Percentiles rank a stretch among this genome's conserved stretches.
These are phyloP conservation scores for Globisporangium radiosum DNA, from an alignment of 352 stramenopile species.

Conservation along the genomic window DNA sequence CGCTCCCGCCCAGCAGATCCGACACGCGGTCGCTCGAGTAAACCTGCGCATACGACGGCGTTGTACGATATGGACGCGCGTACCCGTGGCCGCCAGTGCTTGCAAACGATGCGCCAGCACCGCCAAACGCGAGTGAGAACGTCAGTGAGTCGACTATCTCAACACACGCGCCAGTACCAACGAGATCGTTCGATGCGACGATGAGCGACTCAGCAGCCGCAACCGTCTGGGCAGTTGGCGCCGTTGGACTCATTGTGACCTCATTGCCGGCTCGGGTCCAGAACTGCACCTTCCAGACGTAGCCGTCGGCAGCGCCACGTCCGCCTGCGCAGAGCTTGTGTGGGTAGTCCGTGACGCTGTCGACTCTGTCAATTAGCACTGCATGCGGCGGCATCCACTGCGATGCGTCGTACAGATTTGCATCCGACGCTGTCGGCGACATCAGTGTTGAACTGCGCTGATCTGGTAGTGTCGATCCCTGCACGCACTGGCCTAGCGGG, in stretches of 20 bases:
- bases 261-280: conserved; percentile 84
- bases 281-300: conserved; percentile 90
- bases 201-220: conserved; percentile 31
- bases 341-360: conserved; percentile 40
- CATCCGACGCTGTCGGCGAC: conserved; percentile 11
- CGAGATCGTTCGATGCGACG: conserved; percentile 32
- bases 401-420: conserved; percentile 31
- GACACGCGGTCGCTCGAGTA: conserved; percentile 47
- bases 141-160: conserved; percentile 58
- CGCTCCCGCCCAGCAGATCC: conserved; percentile 90
- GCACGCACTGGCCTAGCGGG: conserved; percentile 27
- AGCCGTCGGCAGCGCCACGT: conserved; percentile 63
- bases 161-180: conserved; percentile 42
- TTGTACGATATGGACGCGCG: conserved; percentile 12
- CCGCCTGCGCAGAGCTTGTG: conserved; percentile 84
- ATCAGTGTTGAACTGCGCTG: conserved; percentile 25
- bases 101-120: conserved; percentile 65
- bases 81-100: conserved; percentile 54
- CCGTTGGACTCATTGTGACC: conserved; percentile 72
- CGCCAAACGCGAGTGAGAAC: conserved; percentile 90
- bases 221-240: conserved; percentile 18
- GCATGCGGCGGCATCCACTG: conserved; percentile 55
- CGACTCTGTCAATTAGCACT: conserved; percentile 21
- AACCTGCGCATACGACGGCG: conserved; percentile 10
- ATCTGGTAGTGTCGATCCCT: conserved; percentile 56